These are phyloP conservation scores for Solanum hybrid DNA, from an alignment of 305 asterid genomes.

Conservation along the genomic window DNA sequence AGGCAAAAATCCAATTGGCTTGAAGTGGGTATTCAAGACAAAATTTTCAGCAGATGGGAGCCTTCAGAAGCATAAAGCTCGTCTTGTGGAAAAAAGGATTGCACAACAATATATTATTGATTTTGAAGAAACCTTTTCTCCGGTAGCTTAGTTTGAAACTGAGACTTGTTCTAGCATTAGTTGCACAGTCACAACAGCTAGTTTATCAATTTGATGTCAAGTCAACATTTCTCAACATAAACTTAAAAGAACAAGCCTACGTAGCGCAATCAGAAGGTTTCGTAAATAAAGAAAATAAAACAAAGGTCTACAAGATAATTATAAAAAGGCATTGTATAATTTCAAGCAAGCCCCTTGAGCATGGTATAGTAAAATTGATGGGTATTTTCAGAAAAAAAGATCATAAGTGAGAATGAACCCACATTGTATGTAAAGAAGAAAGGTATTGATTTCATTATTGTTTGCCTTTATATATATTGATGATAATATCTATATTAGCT, in stretches of 20 bases:
- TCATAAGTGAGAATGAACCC: neutral
- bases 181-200: too few species aligned
- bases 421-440: neutral
- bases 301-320: neutral
- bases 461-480: neutral
- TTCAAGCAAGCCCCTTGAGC: neutral
- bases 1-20: neutral
- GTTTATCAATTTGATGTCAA: neutral
- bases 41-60: neutral
- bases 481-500: neutral
- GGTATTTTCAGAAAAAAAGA: too few species aligned
- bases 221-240: neutral
- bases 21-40: neutral
- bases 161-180: neutral
- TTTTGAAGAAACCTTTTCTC: neutral
- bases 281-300: neutral
- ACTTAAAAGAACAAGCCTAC: too few species aligned
- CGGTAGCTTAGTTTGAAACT: neutral
- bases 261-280: neutral
- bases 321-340: too few species aligned
- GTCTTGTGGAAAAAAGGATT: neutral
- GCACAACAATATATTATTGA: neutral
- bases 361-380: neutral
- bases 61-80: too few species aligned
- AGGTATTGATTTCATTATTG: neutral